These are phyloP conservation scores for Quercus lobata DNA, from an alignment of 331 rosid species.

Conservation along the genomic window DNA sequence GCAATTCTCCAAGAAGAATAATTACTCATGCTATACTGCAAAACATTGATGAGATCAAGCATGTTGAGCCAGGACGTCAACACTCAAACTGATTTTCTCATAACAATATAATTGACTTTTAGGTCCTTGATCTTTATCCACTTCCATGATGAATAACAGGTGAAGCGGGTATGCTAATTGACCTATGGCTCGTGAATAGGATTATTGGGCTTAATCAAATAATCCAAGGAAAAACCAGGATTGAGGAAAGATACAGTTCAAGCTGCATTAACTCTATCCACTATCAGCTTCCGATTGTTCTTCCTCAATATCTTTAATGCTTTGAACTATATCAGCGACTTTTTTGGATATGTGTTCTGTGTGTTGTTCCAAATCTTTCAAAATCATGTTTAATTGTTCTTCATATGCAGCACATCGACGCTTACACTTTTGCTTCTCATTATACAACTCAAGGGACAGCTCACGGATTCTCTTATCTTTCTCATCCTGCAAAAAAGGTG, in stretches of 20 bases:
- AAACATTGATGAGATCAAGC: neutral
- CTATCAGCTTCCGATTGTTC: constrained; percentile 37
- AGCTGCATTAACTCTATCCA: constrained; percentile 17
- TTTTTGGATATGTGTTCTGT: constrained; percentile 64
- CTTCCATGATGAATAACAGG: neutral
- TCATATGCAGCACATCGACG: constrained; percentile 77
- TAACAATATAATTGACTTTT: neutral
- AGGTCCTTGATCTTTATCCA: neutral
- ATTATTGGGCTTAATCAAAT: neutral
- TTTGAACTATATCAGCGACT: constrained; percentile 49
- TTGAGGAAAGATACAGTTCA: neutral
- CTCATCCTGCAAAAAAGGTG: constrained; percentile 48
- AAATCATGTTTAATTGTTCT: constrained; percentile 51
- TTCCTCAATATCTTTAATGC: constrained; percentile 60
- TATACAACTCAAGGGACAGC: constrained; percentile 53
- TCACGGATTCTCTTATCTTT: constrained; percentile 74
- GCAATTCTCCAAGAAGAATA: neutral
- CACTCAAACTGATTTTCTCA: neutral
- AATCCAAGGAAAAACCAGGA: neutral
- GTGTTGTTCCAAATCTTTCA: constrained; percentile 56
- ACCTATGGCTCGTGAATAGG: neutral
- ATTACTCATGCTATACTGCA: neutral
- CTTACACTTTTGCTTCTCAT: constrained; percentile 64
- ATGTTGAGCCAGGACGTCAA: neutral
- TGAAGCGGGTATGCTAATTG: neutral